Base-by-base conservation (phyloP, 257 asterid species). In the Craterostigma plantagineum region DNA sequence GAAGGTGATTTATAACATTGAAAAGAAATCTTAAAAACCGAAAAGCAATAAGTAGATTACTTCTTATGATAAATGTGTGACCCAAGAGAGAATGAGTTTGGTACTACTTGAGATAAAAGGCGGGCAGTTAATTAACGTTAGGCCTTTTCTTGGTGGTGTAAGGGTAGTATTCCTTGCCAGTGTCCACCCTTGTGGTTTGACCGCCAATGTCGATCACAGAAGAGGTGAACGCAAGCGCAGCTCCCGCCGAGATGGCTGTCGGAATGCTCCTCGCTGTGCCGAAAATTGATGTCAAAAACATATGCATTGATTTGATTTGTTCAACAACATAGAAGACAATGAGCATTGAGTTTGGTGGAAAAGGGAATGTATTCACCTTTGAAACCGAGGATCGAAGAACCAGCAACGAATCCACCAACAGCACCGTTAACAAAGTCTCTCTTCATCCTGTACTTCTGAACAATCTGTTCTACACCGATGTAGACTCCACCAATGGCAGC, bases 401-500 rank as follows among this genome's bases (percentile, higher is more conserved):
- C 98, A 40, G 93, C 95, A 61, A 68, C 81, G 46, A 87, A 83
- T 46, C 94, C 95, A 58, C 99, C 95, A 54, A 84, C 76, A 38
- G 95, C 94, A 46, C 95, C 95, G 60, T 90, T 90, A 50, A 90
- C 57, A 57, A 72, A 79, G 70, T 90, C 99, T 57, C 94, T 72
- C 60, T 79, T 90, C 91, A 63, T 69, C 68, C 99, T 68, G 54
- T 52, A 76, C 9, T 79, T 57, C 72, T 75, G 92, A 69, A 68
- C 54, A 47, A 83, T 10, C 61, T 83, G 99, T 57, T 83, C 94
- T 0, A 71, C 91, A 11, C 92, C 99, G 53, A 90, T 71, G 60
- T 60, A 83, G 52, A 90, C 76, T 53, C 99, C 99, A 54, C 99
- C 94, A 35, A 90, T 63, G 7, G 94, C 94, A 53, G 99, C 99